Percentiles rank a stretch among this genome's conserved stretches.
phyloP scores from a whole-genome alignment of 139 green algal species.

The Micractinium sp. region DNA sequence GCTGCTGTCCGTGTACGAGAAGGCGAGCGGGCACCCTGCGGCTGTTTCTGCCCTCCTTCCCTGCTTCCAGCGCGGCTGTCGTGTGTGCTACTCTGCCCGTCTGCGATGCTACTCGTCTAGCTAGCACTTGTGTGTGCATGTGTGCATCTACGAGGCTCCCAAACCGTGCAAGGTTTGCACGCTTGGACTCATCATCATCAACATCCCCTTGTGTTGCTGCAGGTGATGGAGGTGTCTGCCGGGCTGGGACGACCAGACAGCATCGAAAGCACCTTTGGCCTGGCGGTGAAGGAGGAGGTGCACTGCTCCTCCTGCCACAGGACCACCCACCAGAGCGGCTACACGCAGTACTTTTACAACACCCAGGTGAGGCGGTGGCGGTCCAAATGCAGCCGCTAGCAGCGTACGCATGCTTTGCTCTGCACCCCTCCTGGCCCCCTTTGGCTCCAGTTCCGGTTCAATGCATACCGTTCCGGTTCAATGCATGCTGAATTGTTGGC shows the following conservation, averaged over 20 bases:
- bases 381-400: not conserved
- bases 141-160: slow-evolving; percentile 34
- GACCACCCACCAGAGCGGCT: not conserved
- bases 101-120: too few species aligned
- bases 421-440: not conserved
- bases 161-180: too few species aligned
- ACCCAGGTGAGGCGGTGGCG: not conserved
- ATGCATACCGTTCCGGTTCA: not conserved
- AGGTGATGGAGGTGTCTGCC: slow-evolving; percentile 1
- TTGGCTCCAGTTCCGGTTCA: not conserved
- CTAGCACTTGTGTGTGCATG: too few species aligned
- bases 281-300: not conserved
- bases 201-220: not conserved
- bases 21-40: not conserved
- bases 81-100: too few species aligned
- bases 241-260: not conserved
- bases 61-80: too few species aligned
- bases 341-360: not conserved
- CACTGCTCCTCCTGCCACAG: not conserved
- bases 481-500: not conserved
- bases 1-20: slow-evolving; percentile 43
- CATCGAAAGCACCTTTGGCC: not conserved
- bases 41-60: too few species aligned
- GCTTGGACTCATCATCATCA: not conserved
- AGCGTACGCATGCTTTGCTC: not conserved